These are phyloP conservation scores for Naematelia aurantialba DNA, from an alignment of 768 basidiomycete genomes.

Conservation along the genomic window DNA sequence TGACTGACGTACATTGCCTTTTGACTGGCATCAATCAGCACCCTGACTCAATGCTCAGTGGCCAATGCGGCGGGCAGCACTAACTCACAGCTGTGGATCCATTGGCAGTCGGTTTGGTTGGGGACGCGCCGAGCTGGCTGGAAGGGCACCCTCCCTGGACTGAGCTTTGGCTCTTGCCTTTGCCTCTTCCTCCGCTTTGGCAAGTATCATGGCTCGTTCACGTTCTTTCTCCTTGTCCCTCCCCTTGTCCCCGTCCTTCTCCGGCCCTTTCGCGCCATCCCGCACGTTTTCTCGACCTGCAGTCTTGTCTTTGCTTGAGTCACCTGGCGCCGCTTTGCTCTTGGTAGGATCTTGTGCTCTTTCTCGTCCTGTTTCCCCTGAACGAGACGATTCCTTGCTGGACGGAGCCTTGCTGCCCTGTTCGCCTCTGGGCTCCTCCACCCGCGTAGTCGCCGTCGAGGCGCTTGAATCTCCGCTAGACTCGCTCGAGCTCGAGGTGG, in stretches of 20 bases:
- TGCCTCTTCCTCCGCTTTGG: conserved; percentile 16
- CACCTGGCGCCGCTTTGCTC: no score
- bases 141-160: neutral
- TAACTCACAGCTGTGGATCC: conserved; percentile 29
- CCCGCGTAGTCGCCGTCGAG: neutral
- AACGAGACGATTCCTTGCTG: no score
- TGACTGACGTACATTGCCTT: conserved; percentile 31
- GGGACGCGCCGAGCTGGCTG: neutral
- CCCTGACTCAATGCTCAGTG: neutral
- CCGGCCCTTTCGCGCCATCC: neutral
- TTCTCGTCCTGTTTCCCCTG: no score
- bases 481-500: neutral
- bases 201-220: neutral
- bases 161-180: conserved; percentile 15
- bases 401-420: neutral
- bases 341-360: no score
- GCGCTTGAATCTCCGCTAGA: neutral
- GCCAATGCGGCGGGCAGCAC: neutral
- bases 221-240: conserved; percentile 2
- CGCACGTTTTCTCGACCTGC: neutral
- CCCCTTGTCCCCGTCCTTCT: neutral
- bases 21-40: conserved; percentile 15
- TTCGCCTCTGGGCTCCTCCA: neutral
- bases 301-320: neutral
- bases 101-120: conserved; percentile 1